Evolutionary conservation across 805 yeast genomes (phyloP).

Genomic region (Candida railenensis): DNA sequence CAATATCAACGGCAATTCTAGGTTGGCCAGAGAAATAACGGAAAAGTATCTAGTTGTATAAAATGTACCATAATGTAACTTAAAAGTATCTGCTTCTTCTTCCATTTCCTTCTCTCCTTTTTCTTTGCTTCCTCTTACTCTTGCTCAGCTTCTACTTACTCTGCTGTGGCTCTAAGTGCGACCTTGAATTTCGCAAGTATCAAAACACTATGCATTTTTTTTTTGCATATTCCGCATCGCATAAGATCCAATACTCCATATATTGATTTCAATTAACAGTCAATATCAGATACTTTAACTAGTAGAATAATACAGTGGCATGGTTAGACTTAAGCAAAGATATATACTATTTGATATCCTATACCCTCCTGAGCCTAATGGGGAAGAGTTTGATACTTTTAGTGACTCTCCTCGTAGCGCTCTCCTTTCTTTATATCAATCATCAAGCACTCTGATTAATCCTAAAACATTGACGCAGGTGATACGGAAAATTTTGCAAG

Average conservation of each 20-base stretch:
- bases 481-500: slow-evolving; percentile 55
- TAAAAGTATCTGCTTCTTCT: neutral
- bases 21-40: slow-evolving; percentile 61
- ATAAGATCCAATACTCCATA: too few relatives aligned
- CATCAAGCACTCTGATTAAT: slow-evolving; percentile 49
- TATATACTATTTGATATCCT: slow-evolving; percentile 79
- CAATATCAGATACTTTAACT: too few relatives aligned
- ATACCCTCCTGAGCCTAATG: slow-evolving; percentile 48
- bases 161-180: too few relatives aligned
- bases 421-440: slow-evolving; percentile 47
- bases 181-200: too few relatives aligned
- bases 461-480: slow-evolving; percentile 50
- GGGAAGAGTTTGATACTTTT: slow-evolving; percentile 17
- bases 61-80: neutral
- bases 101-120: neutral
- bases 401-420: slow-evolving; percentile 34
- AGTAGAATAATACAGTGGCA: too few relatives aligned
- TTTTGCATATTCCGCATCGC: neutral
- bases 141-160: too few relatives aligned
- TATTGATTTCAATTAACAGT: too few relatives aligned
- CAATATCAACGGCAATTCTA: slow-evolving; percentile 68
- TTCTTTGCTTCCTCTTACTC: too few relatives aligned
- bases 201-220: too few relatives aligned
- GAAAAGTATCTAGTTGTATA: slow-evolving; percentile 51
- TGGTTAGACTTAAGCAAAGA: slow-evolving; percentile 89